Evolutionary conservation across 2,329 filamentous ascomycete species (phyloP), one percentile per base, ranked within the genome.

Genomic region (Microsporum audouinii): DNA sequence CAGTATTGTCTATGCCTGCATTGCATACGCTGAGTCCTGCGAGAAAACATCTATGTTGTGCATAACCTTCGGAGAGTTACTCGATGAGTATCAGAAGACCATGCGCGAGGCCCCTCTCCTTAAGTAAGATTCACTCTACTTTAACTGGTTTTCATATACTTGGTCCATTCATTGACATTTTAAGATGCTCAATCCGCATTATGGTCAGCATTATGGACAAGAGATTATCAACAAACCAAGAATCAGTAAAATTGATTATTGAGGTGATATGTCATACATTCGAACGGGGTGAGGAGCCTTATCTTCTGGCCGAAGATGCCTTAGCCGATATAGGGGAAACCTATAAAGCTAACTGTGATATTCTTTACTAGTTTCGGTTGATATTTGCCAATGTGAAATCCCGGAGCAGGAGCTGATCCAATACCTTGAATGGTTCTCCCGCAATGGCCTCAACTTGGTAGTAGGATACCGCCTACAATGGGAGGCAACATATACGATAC

Each of bases 401-500:
- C n/a, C 51, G 3, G 29, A 36, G 5, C 51, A 55, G 14, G 51
- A n/a, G 1, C 31, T 36, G 8, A 62, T 79, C 0, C 71, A 78
- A 2, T 90, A 96, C 67, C 77, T 95, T 2, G 82, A 91, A 66
- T 95, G 90, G 90, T 91, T 95, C 70, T 87, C 86, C 41, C 86
- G 86, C 64, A 92, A 88, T 64, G 81, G 87, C 0, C 95, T 95
- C 76, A 95, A 94, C 65, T 71, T 91, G 5, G 86, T 85, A 0
- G 73, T 92, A 3, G 83, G 84, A 63, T 78, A 86, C 62, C 80
- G 79, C 65, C 78, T 79, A 1, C 76, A 81, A 0, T 86, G 87
- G 78, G 71, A 80, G 29, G 77, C 85, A 0, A 70, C 71, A 4
- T 72, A 79, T 57, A 76, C 86, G 0, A 69, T 85, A 2, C 77